Percentiles rank a stretch among this genome's conserved stretches.
phyloP scores from a whole-genome alignment of 106 monocot genomes.

The Allium fistulosum region DNA sequence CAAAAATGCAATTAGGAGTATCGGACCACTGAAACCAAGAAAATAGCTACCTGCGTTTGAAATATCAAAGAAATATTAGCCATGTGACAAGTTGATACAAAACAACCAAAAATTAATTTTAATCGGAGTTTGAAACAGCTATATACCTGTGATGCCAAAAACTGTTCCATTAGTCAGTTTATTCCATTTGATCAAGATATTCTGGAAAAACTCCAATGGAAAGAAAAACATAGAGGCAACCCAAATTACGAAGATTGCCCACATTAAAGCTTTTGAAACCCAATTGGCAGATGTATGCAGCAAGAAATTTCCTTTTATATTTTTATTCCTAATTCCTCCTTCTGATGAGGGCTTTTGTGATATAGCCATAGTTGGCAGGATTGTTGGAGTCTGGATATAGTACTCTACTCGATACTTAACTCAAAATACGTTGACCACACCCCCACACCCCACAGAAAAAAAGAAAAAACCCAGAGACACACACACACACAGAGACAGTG shows the following conservation, averaged over 20 bases:
- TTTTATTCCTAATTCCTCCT: neutral
- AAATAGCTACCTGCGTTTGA: slow-evolving; percentile 55
- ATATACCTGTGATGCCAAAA: slow-evolving; percentile 49
- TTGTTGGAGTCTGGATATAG: neutral
- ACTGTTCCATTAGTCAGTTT: slow-evolving; percentile 16
- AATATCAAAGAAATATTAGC: slow-evolving; percentile 1
- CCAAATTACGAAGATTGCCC: slow-evolving; percentile 49
- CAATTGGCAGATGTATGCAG: slow-evolving; percentile 16
- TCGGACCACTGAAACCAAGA: slow-evolving; percentile 48
- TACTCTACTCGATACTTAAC: neutral
- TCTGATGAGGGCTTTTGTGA: slow-evolving; percentile 16
- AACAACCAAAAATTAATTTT: neutral
- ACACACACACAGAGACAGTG: neutral
- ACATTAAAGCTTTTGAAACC: slow-evolving; percentile 55
- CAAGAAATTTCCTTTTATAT: slow-evolving; percentile 10
- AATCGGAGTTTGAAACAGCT: neutral
- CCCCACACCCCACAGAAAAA: no score
- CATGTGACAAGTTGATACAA: neutral
- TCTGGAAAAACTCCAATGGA: slow-evolving; percentile 15
- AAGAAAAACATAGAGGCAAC: slow-evolving; percentile 35
- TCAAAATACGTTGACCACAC: neutral
- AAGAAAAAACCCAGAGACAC: no score
- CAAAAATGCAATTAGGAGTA: slow-evolving; percentile 54
- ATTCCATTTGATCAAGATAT: slow-evolving; percentile 4
- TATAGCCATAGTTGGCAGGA: slow-evolving; percentile 18